Evolutionary conservation across 2,329 filamentous ascomycete species (phyloP), one percentile per base, ranked within the genome.

Genomic region (Fusarium ramigenum): DNA sequence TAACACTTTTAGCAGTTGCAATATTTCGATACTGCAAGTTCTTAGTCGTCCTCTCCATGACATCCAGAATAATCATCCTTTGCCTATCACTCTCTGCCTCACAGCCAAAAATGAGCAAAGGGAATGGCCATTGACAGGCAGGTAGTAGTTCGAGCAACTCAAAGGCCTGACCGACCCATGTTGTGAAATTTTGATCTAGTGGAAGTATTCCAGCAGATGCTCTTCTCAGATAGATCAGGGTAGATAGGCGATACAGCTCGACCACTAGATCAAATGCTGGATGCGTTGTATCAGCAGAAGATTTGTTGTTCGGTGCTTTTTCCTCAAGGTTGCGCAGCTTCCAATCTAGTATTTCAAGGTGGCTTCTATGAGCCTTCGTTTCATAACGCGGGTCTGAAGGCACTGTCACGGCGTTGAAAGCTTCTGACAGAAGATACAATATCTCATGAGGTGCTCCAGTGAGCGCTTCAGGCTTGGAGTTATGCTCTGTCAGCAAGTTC

Each of bases 191-290:
- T 63, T 25, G 62, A 15, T 32, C 72, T 49, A 34, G 57, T 42
- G 4, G 72, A 2, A n/a, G 75, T 1, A n/a, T 56, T 2, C 60
- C 63, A 5, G 72, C 56, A 3, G 75, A 76, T 0, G 69, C 66
- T 10, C 79, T 76, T 21, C 73, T 63, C 6, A 83, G 76, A 46
- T 82, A 83, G 7, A 82, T 60, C 15, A 81, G 54, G 6, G 75
- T 73, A 0, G 80, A 72, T 8, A 81, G 34, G 7, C 75, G 75
- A 61, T 77, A 80, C 0, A 82, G 64, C 54, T 81, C 69, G 12
- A 70, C 44, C 4, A 47, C 36, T 4, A 46, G 30, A 4, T 43
- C 23, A 8, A 64, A 52, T 14, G 9, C 6, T 1, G 9, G 8
- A 14, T 18, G 10, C 5, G 47, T 7, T 10, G 9, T 3, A 1